Evolutionary conservation across 2,329 filamentous ascomycete genomes (phyloP), one percentile per base, ranked within the genome.

Genomic region (Pseudopithomyces chartarum): DNA sequence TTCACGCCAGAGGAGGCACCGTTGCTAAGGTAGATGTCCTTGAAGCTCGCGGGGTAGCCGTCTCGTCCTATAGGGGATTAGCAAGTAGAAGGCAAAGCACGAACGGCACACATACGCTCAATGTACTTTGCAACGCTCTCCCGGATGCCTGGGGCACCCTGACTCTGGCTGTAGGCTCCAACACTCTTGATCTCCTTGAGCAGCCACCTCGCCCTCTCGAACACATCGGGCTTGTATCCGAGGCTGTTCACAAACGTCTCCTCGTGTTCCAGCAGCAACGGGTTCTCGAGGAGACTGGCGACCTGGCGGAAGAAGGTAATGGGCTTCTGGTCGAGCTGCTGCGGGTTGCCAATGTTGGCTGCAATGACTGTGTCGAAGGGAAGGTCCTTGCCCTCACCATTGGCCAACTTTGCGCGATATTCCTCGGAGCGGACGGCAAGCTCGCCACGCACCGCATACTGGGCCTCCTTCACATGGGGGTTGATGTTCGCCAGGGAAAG

Each of bases 221-320:
- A 83, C 40, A 94, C 94, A 79, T 99, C 95, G 62, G 86, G 80
- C 82, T 97, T 90, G 82, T 98, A 99, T 63, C 90, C 92, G 64
- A 98, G 84, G 43, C 82, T 77, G 55, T 87, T 85, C 72, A 88
- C 79, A 61, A 98, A 81, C n/a, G 90, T 88, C 63, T 94, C 86
- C 75, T 92, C 87, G 68, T 96, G 88, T 72, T 97, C 85, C 58
- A 99, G 83, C 33, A 99, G 82, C 55, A 82, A 76, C 0, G 95
- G 95, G 81, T 98, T 93, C 83, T 99, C 95, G 57, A 98, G 79
- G 60, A 99, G 78, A 79, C 92, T 96, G 70, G 95, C 85, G 26
- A 99, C 95, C 81, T 99, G 94, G 67, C 95, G 89, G 87, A 99
- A 97, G 84, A 97, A 99, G 66, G 95, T 99, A 71, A 99, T 94